Evolutionary conservation across 2,329 filamentous ascomycete genomes (phyloP), one percentile per base, ranked within the genome.

Genomic region (Exserohilum turcica): DNA sequence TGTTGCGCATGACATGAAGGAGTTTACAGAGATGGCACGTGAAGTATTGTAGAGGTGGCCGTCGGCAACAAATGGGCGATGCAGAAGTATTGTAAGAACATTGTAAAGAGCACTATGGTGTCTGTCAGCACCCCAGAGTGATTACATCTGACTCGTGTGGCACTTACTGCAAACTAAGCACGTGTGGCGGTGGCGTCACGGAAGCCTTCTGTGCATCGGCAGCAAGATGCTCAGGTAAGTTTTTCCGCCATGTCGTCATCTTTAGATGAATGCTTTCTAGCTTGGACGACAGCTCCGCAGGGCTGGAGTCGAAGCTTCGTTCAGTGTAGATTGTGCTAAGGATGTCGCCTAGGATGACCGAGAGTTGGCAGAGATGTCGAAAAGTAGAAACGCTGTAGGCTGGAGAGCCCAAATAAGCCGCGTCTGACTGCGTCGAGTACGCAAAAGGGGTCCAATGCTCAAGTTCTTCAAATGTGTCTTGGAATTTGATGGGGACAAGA

Each of bases 1-100:
- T 1, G 71, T 70, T 0, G 78, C 76, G 52, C 81, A 84, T 18
- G 31, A 72, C 75, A 43, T 73, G 67, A 56, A 79, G 1, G 79
- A 79, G 35, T 77, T 75, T 2, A 77, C 70, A 0, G 79, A 75
- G 1, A 77, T 74, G 0, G 75, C 74, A 36, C 64, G 66, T 19
- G 60, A 64, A 0, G 77, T 77, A 31, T 66, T 76, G 54, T 80
- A 77, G 0, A 82, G 72, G 52, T 83, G 79, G 0, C 78, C 79
- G 16, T 81, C 78, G 3, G 77, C 74, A 3, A 84, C 76, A 21
- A 84, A 82, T 0, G 81, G 82, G 6, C 79, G 80, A 54, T 84
- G 81, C 0, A 84, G 71, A 0, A 84, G 76, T 5, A 85, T 83
- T 1, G 79, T 64, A 0, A 83, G 73, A 0, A 80, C 79, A 48